Base-by-base conservation (phyloP, 2,329 filamentous ascomycete genomes). In the Verticillium alfalfae region DNA sequence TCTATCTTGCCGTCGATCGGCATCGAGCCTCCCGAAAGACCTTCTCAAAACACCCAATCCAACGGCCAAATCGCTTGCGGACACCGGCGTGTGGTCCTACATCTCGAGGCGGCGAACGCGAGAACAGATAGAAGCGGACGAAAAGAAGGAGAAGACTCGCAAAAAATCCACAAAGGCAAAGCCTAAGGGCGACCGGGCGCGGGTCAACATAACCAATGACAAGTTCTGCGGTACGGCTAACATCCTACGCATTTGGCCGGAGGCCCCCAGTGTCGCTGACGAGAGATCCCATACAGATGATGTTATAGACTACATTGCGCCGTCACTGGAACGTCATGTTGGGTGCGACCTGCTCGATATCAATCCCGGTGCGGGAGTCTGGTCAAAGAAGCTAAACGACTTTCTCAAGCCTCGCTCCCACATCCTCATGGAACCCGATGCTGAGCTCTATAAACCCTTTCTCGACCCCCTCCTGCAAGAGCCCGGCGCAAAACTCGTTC, bases 271-370 rank as follows among this genome's bases (percentile, higher is more conserved):
- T 22, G 62, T 63, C 10, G 7, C 60, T 56, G 26, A 56, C 54
- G 26, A 18, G 7, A 9, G 5, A 55, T 59, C 6, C 10, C 8
- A 7, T 55, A 15, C 58, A 88, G 90, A 92, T 70, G 88, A 94
- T 67, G 78, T 90, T 15, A 68, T 96, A 56, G 72, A 84, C 7
- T 91, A 91, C 63, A 76, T 96, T n/a, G 85, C 84, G 2, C 82
- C 84, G 1, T 87, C 86, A 2, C 81, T 98, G 18, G 77, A 85
- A 38, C 84, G 86, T 55, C 88, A 95, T 73, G 78, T 81, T 58
- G 91, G 91, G 60, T 93, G 93, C 75, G 93, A 96, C 69, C 83
- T 98, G 55, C 79, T 99, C 68, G 94, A 98, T 71, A 79, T 97
- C 61, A 92, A 93, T 72, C 94, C 94, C 0, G 93, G 93, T 15